A percentile compares a stretch with the other conserved stretches of the same genome.
phyloP scores from a whole-genome alignment of 345 rosid genomes.

The Populus simonii region DNA sequence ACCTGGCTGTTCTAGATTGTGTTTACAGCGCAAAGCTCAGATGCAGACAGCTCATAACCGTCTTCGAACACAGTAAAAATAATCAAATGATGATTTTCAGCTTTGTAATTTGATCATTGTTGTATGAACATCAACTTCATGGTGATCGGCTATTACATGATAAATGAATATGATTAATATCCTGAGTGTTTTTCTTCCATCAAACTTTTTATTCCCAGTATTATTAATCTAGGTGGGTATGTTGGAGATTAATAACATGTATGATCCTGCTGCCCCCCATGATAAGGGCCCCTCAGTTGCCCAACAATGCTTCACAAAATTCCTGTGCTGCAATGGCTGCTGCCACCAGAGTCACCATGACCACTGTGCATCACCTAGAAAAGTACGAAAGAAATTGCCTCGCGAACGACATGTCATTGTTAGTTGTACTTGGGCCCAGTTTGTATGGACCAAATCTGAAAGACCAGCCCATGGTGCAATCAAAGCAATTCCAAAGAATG shows the following conservation, averaged over 20 bases:
- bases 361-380: too few relatives aligned
- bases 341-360: too few relatives aligned
- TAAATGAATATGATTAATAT: neutral
- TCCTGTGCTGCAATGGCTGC: too few relatives aligned
- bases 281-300: too few relatives aligned
- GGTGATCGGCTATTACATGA: neutral
- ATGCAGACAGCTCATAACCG: neutral
- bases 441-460: neutral
- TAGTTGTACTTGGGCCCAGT: too few relatives aligned
- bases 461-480: neutral
- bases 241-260: neutral
- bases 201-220: neutral
- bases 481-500: neutral
- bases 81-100: neutral
- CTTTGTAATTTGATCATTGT: neutral
- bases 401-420: too few relatives aligned
- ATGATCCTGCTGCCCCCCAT: neutral
- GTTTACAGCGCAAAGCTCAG: neutral
- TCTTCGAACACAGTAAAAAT: neutral
- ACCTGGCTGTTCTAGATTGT: slow-evolving; percentile 38
- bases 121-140: neutral
- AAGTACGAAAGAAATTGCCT: too few relatives aligned
- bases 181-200: neutral
- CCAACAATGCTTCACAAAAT: too few relatives aligned
- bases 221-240: neutral